Evolutionary conservation across 306 rosid species (phyloP).

Genomic region (Medicago arabica): DNA sequence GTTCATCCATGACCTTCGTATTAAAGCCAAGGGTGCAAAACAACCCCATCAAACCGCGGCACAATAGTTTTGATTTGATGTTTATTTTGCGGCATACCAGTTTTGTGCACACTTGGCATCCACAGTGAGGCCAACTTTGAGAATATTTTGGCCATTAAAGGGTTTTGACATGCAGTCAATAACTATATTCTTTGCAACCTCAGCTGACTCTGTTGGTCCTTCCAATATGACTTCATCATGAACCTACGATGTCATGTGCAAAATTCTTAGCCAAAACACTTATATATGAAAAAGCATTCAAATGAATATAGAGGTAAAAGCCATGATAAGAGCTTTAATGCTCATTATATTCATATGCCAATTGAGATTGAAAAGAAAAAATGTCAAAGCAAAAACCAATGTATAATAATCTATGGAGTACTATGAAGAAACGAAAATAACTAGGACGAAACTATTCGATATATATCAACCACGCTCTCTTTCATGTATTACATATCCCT

Average conservation of each 20-base stretch:
- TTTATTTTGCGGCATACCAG: slow-evolving; percentile 86
- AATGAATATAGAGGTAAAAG: background rate
- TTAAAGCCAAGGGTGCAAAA: slow-evolving; percentile 25
- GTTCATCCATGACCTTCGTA: slow-evolving; percentile 15
- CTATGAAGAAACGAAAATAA: background rate
- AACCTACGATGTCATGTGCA: slow-evolving; percentile 58
- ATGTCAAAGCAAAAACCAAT: slow-evolving; percentile 5
- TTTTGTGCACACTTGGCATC: slow-evolving; percentile 92
- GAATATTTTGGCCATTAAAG: slow-evolving; percentile 74
- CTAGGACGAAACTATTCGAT: background rate
- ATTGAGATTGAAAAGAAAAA: background rate
- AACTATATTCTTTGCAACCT: slow-evolving; percentile 86
- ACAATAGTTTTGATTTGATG: background rate
- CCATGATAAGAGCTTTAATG: slow-evolving; percentile 1
- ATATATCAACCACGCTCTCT: too few relatives aligned
- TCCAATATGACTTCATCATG: slow-evolving; percentile 97
- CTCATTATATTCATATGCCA: background rate
- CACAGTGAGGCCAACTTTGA: slow-evolving; percentile 75
- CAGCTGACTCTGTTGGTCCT: slow-evolving; percentile 89
- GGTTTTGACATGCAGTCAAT: slow-evolving; percentile 92
- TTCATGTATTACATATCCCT: too few relatives aligned
- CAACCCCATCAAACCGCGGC: background rate
- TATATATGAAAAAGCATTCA: background rate
- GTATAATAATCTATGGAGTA: background rate
- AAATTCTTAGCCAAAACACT: slow-evolving; percentile 30